phyloP scores from a whole-genome alignment of 1,284 basidiomycete species.

The Erythrobasidium hasegawianum region DNA sequence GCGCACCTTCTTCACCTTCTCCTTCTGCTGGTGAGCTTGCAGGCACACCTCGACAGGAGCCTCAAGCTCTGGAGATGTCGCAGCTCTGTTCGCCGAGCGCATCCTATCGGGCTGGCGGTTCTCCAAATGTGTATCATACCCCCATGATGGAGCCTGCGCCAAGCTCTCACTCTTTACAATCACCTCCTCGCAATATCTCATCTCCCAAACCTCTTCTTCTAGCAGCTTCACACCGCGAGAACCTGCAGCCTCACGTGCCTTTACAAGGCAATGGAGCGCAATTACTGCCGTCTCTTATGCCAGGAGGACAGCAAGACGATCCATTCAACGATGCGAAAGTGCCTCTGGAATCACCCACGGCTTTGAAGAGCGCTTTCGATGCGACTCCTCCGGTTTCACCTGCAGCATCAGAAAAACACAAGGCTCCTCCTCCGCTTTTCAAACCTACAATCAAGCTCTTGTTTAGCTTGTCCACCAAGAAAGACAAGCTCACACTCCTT shows the following conservation, averaged over 20 bases:
- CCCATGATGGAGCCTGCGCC: background rate
- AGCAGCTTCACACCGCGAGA: background rate
- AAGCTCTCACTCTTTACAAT: background rate
- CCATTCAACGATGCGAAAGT: conserved; percentile 13
- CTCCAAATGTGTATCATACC: background rate
- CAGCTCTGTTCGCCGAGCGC: background rate
- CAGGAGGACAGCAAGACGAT: conserved; percentile 1
- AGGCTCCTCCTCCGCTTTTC: conserved; percentile 20
- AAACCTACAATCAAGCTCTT: conserved; percentile 28
- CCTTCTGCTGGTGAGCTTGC: too few relatives aligned
- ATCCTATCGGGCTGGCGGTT: background rate
- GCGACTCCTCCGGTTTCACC: conserved; percentile 8
- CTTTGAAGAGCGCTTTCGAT: background rate
- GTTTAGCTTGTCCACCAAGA: conserved; percentile 26
- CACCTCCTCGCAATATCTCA: background rate
- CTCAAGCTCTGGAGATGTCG: background rate
- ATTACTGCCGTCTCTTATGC: conserved; percentile 18
- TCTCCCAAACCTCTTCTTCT: conserved; percentile 7
- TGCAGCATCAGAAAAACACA: conserved; percentile 18
- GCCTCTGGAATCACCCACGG: background rate
- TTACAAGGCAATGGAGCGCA: background rate
- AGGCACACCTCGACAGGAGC: background rate
- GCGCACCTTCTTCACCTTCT: background rate
- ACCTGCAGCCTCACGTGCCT: background rate
- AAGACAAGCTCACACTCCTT: conserved; percentile 47